These are phyloP conservation scores for Trametes elegans DNA, from an alignment of 768 basidiomycete genomes.

Conservation along the genomic window DNA sequence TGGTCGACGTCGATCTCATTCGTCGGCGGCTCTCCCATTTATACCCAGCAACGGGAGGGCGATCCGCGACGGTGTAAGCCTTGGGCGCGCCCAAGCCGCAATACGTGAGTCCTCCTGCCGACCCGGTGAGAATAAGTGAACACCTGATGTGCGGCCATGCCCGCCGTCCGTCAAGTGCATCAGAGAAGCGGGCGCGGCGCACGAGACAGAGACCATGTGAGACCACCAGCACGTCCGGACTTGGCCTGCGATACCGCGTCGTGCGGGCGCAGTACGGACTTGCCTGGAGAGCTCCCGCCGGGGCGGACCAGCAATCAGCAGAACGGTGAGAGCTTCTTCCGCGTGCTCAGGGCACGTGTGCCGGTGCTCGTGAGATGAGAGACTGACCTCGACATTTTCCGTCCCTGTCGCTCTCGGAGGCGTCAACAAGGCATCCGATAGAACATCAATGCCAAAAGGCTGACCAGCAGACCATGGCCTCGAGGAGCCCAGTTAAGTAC, in stretches of 20 bases:
- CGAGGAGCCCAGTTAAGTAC: too few relatives aligned
- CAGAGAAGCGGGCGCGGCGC: not conserved
- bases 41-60: too few relatives aligned
- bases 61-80: too few relatives aligned
- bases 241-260: not conserved
- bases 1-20: not conserved
- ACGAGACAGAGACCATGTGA: constrained; percentile 1
- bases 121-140: too few relatives aligned
- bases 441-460: too few relatives aligned
- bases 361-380: not conserved
- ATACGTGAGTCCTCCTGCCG: too few relatives aligned
- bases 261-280: constrained; percentile 1
- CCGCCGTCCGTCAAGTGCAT: not conserved
- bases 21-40: not conserved
- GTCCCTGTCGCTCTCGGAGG: not conserved
- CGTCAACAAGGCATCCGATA: too few relatives aligned
- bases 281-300: not conserved
- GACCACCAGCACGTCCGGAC: not conserved
- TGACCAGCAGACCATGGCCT: too few relatives aligned
- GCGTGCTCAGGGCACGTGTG: not conserved
- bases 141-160: not conserved
- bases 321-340: not conserved
- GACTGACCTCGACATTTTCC: too few relatives aligned
- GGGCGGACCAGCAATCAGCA: not conserved
- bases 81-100: too few relatives aligned